Evolutionary conservation across 108 stramenopile genomes (phyloP), one percentile per base, ranked within the genome.

Genomic region (Parietichytrium sp.): DNA sequence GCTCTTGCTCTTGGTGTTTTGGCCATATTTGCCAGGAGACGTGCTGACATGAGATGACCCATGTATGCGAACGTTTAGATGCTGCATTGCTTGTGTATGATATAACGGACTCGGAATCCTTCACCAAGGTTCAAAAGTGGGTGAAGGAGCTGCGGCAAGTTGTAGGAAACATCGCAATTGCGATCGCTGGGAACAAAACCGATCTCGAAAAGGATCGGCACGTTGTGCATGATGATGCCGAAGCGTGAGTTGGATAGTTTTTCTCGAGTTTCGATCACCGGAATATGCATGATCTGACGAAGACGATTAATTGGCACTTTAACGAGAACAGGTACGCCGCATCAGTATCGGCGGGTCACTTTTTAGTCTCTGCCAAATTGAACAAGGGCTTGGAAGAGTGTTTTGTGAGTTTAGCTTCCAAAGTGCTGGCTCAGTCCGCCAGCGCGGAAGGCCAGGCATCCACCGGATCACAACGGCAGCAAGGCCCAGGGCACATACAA

Each of bases 31-130:
- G n/a, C n/a, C n/a, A n/a, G n/a, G n/a, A n/a, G n/a, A n/a, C n/a
- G n/a, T n/a, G n/a, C n/a, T n/a, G n/a, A n/a, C n/a, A n/a, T n/a
- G n/a, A n/a, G n/a, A n/a, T n/a, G n/a, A n/a, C n/a, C n/a, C n/a
- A n/a, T n/a, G n/a, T n/a, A n/a, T n/a, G n/a, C n/a, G n/a, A n/a
- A n/a, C n/a, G 29, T n/a, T 10, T n/a, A 36, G 49, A 48, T 54
- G 84, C 81, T 13, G 88, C 88, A 10, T 27, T 88, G 33, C 38
- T 88, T 7, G 88, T 88, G 38, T 88, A 88, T 47, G 88, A 88
- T 53, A 86, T 88, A 38, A 88, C 88, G 12, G 85, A 88, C 78
- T 4, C 4, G 4, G 49, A 86, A 8, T 81, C 80, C 49, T 88
- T 88, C 54, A 52, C 29, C 29, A 81, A 81, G 49, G 88, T 86